Percentiles rank a stretch among this genome's conserved stretches.
Conservation (phyloP, 2,329 filamentous ascomycete genomes). For the Colletotrichum agaves region DNA sequence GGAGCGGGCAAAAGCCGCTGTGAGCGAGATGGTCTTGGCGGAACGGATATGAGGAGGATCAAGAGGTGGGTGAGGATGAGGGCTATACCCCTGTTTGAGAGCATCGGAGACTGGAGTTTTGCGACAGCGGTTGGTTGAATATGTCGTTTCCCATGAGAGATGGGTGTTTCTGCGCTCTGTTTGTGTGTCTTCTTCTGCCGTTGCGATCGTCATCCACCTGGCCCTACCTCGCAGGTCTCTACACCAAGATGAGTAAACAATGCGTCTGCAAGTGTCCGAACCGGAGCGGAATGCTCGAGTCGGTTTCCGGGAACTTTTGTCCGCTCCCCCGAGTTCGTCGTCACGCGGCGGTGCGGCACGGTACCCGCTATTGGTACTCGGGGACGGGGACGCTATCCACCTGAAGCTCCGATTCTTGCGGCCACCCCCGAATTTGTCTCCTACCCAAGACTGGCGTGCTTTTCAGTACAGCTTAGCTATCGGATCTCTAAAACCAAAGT, state of each 20-base stretch:
- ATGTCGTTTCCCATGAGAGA: background rate
- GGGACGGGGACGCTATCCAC: background rate
- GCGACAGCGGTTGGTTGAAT: background rate
- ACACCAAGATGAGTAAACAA: too few species aligned
- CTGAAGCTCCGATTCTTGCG: background rate
- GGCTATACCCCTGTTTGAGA: slow-evolving; percentile 1
- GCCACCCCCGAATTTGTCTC: background rate
- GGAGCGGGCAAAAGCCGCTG: slow-evolving; percentile 54
- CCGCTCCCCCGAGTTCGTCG: background rate
- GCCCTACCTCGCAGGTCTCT: background rate
- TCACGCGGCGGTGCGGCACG: background rate
- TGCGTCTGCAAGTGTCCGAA: too few species aligned
- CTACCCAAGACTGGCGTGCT: background rate
- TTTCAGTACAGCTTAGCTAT: background rate
- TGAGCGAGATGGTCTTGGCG: background rate
- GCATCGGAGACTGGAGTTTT: slow-evolving; percentile 4
- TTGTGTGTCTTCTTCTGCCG: background rate
- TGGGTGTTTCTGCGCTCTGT: background rate
- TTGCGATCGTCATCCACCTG: background rate
- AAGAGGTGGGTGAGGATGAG: background rate
- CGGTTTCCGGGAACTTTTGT: background rate
- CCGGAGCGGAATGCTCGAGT: background rate
- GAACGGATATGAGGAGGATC: too few species aligned
- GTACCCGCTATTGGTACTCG: background rate
- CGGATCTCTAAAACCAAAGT: background rate